Percentiles rank a stretch among this genome's conserved stretches.
phyloP scores from a whole-genome alignment of 2,329 filamentous ascomycete species.

The Arthrinium phaeospermum region DNA sequence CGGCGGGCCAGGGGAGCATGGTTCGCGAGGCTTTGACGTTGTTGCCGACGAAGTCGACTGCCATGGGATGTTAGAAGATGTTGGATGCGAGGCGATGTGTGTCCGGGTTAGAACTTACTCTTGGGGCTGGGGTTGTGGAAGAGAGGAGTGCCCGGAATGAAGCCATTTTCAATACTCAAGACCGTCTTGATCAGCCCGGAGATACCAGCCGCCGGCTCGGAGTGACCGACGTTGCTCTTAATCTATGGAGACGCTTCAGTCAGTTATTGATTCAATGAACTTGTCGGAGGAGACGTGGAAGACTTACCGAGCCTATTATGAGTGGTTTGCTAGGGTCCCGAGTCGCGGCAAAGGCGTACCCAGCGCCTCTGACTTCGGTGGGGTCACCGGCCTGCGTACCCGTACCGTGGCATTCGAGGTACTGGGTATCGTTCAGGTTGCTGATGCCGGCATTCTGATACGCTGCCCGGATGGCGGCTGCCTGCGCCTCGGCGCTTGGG shows the following conservation, averaged over 20 bases:
- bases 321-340: neutral
- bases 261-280: no score
- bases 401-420: neutral
- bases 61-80: conserved; percentile 17
- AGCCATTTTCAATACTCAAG: conserved; percentile 36
- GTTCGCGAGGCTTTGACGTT: conserved; percentile 26
- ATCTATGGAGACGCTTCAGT: conserved; percentile 14
- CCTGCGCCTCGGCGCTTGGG: neutral
- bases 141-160: conserved; percentile 34
- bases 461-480: neutral
- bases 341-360: neutral
- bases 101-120: conserved; percentile 1
- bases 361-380: conserved; percentile 31
- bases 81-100: neutral
- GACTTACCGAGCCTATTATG: neutral
- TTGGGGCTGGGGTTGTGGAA: conserved; percentile 31
- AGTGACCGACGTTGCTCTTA: conserved; percentile 42
- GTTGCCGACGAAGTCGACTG: conserved; percentile 27
- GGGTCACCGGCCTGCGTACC: conserved; percentile 36
- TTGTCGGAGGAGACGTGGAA: no score
- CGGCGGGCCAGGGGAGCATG: conserved; percentile 32
- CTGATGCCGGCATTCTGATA: conserved; percentile 26
- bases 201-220: conserved; percentile 35
- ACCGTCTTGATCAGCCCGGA: conserved; percentile 39
- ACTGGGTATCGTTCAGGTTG: neutral